A percentile compares a stretch with the other conserved stretches of the same genome.
These are phyloP conservation scores for Xylaria sp. DNA, from an alignment of 2,329 filamentous ascomycete species.

Conservation along the genomic window DNA sequence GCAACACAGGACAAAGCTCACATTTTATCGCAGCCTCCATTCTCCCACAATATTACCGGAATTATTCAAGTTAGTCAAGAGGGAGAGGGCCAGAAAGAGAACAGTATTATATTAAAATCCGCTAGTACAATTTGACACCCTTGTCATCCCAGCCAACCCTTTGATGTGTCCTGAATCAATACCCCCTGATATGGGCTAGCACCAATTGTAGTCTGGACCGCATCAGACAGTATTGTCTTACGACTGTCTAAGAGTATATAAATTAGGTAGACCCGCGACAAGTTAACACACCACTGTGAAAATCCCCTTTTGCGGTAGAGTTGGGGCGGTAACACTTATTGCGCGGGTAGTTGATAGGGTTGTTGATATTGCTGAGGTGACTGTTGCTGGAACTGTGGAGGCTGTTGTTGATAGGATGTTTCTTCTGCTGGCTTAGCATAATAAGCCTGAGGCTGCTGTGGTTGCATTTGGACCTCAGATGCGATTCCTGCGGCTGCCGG, in stretches of 20 bases:
- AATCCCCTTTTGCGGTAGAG: not conserved
- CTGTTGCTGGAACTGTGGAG: not conserved
- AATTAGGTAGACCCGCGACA: not conserved
- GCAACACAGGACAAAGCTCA: slow-evolving; percentile 13
- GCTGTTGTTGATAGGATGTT: slow-evolving; percentile 5
- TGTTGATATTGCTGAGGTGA: slow-evolving; percentile 8
- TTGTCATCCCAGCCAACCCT: not conserved
- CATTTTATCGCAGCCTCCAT: not conserved
- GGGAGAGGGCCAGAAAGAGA: not conserved
- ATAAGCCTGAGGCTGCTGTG: slow-evolving; percentile 32
- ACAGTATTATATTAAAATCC: slow-evolving; percentile 18
- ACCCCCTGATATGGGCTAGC: not conserved
- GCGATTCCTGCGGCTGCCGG: slow-evolving; percentile 1
- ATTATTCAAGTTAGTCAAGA: not conserved
- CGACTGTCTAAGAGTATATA: not conserved
- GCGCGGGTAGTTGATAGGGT: slow-evolving; percentile 2
- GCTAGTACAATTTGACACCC: not conserved
- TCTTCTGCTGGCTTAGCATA: slow-evolving; percentile 18
- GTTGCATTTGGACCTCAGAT: slow-evolving; percentile 35
- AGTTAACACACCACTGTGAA: not conserved
- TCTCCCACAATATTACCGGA: not conserved
- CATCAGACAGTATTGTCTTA: slow-evolving; percentile 2
- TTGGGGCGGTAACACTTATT: not conserved
- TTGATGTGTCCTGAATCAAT: not conserved
- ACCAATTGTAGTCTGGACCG: not conserved